Conservation (phyloP, 2,329 filamentous ascomycete genomes). For the Nannizzia gypsea region DNA sequence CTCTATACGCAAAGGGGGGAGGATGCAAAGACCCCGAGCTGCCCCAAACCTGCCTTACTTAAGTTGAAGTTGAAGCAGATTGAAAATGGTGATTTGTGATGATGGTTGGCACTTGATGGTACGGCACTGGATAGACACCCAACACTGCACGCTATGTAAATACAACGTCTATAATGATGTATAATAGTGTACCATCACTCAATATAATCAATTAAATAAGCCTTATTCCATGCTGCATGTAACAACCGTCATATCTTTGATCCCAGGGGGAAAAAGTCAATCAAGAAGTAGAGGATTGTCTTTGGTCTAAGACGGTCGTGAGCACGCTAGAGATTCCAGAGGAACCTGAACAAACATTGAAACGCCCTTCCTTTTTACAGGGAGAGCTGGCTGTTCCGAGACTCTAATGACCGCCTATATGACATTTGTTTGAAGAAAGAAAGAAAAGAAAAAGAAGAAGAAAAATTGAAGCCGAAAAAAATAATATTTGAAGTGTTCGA, state of each 20-base stretch:
- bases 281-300: conserved; percentile 56
- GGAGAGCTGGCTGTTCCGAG: conserved; percentile 66
- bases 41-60: conserved; percentile 69
- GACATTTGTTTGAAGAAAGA: conserved; percentile 44
- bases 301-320: conserved; percentile 86
- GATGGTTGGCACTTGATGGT: background rate
- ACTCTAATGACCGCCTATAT: conserved; percentile 96
- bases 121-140: background rate
- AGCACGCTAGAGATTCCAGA: conserved; percentile 82
- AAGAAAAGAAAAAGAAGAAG: conserved; percentile 28
- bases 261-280: conserved; percentile 44
- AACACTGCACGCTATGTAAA: background rate
- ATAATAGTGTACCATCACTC: background rate
- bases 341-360: conserved; percentile 90
- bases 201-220: conserved; percentile 19
- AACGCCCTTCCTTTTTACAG: conserved; percentile 24
- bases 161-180: background rate
- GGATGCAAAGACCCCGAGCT: conserved; percentile 63
- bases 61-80: conserved; percentile 72
- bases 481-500: conserved; percentile 6
- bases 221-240: conserved; percentile 37
- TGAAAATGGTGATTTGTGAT: background rate
- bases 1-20: conserved; percentile 78
- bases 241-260: conserved; percentile 17
- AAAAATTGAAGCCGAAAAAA: conserved; percentile 13